Evolutionary conservation across 441 rosid genomes (phyloP).

Genomic region (Populus tomentosa): DNA sequence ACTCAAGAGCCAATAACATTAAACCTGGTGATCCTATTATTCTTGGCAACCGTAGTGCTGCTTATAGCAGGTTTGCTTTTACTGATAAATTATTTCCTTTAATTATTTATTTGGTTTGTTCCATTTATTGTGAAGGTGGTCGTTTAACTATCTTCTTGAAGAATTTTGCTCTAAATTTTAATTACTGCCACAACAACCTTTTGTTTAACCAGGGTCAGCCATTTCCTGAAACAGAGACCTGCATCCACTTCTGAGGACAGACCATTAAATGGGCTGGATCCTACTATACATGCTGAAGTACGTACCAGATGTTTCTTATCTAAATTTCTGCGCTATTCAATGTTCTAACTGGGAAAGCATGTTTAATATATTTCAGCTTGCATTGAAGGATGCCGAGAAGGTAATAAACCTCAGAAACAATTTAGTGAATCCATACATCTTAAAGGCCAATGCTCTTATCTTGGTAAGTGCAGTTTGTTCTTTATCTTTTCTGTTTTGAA

Average conservation of each 20-base stretch:
- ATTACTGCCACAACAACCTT: slow-evolving; percentile 10
- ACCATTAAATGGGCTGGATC: slow-evolving; percentile 85
- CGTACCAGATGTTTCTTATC: slow-evolving; percentile 15
- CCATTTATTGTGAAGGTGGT: background rate
- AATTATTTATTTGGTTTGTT: background rate
- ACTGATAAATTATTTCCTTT: background rate
- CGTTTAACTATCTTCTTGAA: slow-evolving; percentile 10
- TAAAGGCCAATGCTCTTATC: slow-evolving; percentile 66
- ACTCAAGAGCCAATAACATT: slow-evolving; percentile 70
- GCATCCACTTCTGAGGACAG: slow-evolving; percentile 66
- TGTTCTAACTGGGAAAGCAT: slow-evolving; percentile 10
- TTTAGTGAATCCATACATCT: slow-evolving; percentile 51
- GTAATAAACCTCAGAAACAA: slow-evolving; percentile 46
- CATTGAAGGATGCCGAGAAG: slow-evolving; percentile 91
- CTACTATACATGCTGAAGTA: slow-evolving; percentile 92
- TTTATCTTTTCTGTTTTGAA: slow-evolving; percentile 1
- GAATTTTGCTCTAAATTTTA: slow-evolving; percentile 9
- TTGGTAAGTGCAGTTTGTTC: slow-evolving; percentile 46
- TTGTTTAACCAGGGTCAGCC: slow-evolving; percentile 58
- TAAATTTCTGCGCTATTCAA: slow-evolving; percentile 6
- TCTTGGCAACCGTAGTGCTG: slow-evolving; percentile 77
- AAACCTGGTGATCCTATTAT: slow-evolving; percentile 76
- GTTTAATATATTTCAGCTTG: slow-evolving; percentile 60
- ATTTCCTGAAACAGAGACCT: slow-evolving; percentile 64
- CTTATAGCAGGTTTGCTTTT: slow-evolving; percentile 64